Percentiles rank a stretch among this genome's conserved stretches.
Evolutionary conservation across 208 protist species (phyloP).

Genomic region (Leishmania guyanensis): DNA sequence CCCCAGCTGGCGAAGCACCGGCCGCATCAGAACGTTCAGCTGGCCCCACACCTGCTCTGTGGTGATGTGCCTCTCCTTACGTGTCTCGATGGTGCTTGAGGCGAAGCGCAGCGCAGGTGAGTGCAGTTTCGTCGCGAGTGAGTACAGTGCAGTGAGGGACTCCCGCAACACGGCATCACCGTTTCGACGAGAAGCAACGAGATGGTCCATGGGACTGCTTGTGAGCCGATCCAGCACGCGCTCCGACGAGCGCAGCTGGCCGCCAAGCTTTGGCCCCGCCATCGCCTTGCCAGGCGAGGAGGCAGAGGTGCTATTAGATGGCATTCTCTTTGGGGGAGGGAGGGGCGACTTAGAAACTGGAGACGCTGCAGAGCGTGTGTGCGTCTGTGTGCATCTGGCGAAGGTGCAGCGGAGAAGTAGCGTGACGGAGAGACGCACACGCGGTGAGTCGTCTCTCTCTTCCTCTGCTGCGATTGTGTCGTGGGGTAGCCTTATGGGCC

Average conservation of each 20-base stretch:
- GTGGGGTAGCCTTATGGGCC: neutral
- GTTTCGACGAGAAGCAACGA: constrained; percentile 45
- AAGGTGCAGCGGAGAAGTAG: neutral
- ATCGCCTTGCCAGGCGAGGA: constrained; percentile 2
- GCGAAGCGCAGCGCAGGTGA: constrained; percentile 67
- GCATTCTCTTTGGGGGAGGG: neutral
- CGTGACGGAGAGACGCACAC: neutral
- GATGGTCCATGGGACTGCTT: constrained; percentile 41
- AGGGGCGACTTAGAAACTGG: neutral
- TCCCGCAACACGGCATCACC: constrained; percentile 46
- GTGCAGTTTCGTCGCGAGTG: constrained; percentile 75
- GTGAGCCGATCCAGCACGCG: constrained; percentile 29
- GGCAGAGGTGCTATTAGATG: constrained; percentile 1
- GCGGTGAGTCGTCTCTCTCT: neutral
- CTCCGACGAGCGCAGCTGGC: constrained; percentile 34
- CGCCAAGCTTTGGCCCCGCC: constrained; percentile 12
- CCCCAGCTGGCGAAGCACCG: constrained; percentile 79
- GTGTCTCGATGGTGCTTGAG: constrained; percentile 62
- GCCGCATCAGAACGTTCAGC: constrained; percentile 76
- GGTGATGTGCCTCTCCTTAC: constrained; percentile 61
- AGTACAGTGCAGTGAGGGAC: constrained; percentile 77
- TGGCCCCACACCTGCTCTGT: constrained; percentile 91
- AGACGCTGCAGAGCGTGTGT: neutral
- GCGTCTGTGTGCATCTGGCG: neutral
- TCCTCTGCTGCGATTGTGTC: neutral